phyloP scores from a whole-genome alignment of 805 yeast genomes.

The Debaryomyces maramus region DNA sequence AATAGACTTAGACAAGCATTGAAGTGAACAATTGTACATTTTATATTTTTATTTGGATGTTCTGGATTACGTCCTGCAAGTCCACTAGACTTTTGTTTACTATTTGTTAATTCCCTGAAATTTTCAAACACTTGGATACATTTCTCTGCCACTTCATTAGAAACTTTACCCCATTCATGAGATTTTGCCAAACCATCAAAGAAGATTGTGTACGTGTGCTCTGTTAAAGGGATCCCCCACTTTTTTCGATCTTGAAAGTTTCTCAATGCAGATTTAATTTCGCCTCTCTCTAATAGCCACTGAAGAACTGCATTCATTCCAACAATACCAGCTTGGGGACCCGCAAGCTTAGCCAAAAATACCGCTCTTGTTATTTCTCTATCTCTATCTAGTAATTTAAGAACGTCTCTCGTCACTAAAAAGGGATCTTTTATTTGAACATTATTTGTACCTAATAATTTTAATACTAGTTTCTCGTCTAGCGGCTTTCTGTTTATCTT shows the following conservation, averaged over 20 bases:
- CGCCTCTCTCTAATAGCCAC: slow-evolving; percentile 45
- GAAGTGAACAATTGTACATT: slow-evolving; percentile 29
- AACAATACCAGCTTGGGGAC: slow-evolving; percentile 49
- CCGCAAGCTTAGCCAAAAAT: slow-evolving; percentile 48
- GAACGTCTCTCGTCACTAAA: slow-evolving; percentile 53
- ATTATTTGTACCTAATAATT: slow-evolving; percentile 59
- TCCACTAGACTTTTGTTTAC: neutral
- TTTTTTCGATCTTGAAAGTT: slow-evolving; percentile 57
- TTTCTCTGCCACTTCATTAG: slow-evolving; percentile 18
- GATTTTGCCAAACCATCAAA: slow-evolving; percentile 37
- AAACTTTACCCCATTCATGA: slow-evolving; percentile 33
- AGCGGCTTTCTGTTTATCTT: slow-evolving; percentile 23
- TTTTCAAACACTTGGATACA: slow-evolving; percentile 22
- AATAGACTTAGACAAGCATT: slow-evolving; percentile 38
- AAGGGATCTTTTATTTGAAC: slow-evolving; percentile 59
- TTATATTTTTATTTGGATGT: neutral
- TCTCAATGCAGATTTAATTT: slow-evolving; percentile 50
- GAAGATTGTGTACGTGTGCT: slow-evolving; percentile 38
- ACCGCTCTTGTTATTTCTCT: slow-evolving; percentile 53
- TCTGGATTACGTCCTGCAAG: neutral
- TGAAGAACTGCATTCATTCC: slow-evolving; percentile 64
- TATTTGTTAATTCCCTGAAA: slow-evolving; percentile 6
- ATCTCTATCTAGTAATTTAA: slow-evolving; percentile 50
- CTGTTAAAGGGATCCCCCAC: slow-evolving; percentile 57
- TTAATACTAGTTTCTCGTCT: slow-evolving; percentile 50